These are phyloP conservation scores for Beta macrorhiza DNA, from an alignment of 179 eudicot genomes.

Conservation along the genomic window DNA sequence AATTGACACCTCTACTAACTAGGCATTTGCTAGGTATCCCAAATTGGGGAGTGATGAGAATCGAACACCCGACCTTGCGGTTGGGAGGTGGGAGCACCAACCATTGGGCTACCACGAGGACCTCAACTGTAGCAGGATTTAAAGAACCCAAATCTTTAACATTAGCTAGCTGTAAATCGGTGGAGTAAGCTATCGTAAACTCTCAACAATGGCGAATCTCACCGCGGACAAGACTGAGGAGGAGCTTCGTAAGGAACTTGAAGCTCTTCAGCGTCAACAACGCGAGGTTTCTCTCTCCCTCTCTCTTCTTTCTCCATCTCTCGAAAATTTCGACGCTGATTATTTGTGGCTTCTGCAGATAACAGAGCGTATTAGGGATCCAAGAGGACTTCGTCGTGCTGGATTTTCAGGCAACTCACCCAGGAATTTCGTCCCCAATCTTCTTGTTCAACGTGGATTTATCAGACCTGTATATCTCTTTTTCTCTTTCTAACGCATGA, in stretches of 20 bases:
- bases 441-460: slow-evolving; percentile 55
- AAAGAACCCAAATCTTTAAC: not conserved
- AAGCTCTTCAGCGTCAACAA: slow-evolving; percentile 76
- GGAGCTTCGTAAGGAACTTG: slow-evolving; percentile 84
- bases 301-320: not conserved
- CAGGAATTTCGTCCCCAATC: slow-evolving; percentile 51
- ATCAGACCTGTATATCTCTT: slow-evolving; percentile 51
- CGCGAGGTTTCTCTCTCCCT: slow-evolving; percentile 50
- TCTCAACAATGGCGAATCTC: slow-evolving; percentile 41
- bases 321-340: not conserved
- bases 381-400: slow-evolving; percentile 82
- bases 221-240: slow-evolving; percentile 69
- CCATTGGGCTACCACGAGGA: too few relatives aligned
- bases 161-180: too few relatives aligned
- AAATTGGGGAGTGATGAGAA: too few relatives aligned
- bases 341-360: slow-evolving; percentile 36
- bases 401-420: slow-evolving; percentile 49
- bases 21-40: too few relatives aligned
- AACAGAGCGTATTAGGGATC: slow-evolving; percentile 86
- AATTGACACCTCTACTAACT: too few relatives aligned
- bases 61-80: too few relatives aligned
- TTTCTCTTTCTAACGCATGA: not conserved
- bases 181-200: not conserved
- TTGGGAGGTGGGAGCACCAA: too few relatives aligned
- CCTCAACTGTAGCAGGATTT: too few relatives aligned